These are phyloP conservation scores for Fusarium newnesense DNA, from an alignment of 2,329 filamentous ascomycete genomes.

Conservation along the genomic window DNA sequence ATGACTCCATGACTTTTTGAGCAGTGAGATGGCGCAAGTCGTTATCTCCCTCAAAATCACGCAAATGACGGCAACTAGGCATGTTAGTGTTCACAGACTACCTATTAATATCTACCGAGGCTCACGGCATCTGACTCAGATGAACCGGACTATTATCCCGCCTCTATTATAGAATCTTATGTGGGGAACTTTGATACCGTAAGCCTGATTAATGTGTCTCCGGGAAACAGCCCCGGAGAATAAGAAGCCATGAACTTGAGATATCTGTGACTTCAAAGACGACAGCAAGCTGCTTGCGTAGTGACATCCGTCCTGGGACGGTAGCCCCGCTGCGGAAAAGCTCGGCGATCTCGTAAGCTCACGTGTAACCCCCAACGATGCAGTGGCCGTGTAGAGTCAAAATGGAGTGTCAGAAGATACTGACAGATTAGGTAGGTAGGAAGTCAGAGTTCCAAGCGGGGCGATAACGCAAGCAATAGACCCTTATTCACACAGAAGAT, in stretches of 20 bases:
- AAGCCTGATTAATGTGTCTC: not conserved
- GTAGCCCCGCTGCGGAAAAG: accelerated
- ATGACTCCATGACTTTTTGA: accelerated
- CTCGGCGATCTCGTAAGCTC: not conserved
- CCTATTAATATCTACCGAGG: not conserved
- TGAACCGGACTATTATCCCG: not conserved
- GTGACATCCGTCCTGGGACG: not conserved
- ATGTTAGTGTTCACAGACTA: not conserved
- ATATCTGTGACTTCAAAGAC: not conserved
- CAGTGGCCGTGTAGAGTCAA: not conserved
- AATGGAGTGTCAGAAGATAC: not conserved
- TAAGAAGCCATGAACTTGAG: not conserved
- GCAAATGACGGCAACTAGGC: not conserved
- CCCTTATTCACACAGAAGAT: not conserved
- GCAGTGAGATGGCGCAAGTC: not conserved
- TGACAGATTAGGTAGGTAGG: not conserved
- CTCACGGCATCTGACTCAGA: not conserved
- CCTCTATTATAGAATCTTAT: not conserved
- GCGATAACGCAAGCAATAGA: not conserved
- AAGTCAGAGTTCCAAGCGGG: not conserved
- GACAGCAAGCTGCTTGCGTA: not conserved
- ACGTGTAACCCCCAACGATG: too few relatives aligned
- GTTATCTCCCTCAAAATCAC: too few relatives aligned
- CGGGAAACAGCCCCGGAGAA: not conserved
- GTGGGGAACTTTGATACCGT: not conserved